These are phyloP conservation scores for Auxenochlorella pyrenoidosa DNA, from an alignment of 139 green algal genomes.

Conservation along the genomic window DNA sequence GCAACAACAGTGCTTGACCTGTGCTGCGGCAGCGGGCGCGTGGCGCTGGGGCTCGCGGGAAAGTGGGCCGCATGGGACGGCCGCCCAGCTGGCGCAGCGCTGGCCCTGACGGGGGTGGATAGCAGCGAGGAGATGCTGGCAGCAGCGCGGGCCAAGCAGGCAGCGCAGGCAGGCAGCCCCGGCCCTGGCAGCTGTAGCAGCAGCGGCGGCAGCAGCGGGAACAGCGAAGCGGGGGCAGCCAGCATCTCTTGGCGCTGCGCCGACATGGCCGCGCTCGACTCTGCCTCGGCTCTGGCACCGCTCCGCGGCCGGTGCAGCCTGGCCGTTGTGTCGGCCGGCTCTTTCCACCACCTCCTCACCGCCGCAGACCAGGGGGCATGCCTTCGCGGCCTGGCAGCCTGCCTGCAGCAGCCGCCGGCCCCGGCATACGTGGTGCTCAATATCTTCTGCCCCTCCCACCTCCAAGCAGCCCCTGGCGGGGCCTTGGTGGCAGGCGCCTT, in stretches of 20 bases:
- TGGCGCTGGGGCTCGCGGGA: not conserved
- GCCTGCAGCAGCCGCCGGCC: not conserved
- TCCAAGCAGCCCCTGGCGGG: not conserved
- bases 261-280: not conserved
- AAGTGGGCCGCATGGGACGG: not conserved
- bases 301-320: not conserved
- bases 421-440: not conserved
- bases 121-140: slow-evolving; percentile 22
- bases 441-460: not conserved
- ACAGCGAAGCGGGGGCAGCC: too few species aligned
- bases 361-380: not conserved
- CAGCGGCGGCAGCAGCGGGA: not conserved
- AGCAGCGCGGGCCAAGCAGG: not conserved
- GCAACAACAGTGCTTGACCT: not conserved
- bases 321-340: not conserved
- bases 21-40: slow-evolving; percentile 14
- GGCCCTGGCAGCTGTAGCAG: too few species aligned
- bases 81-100: not conserved
- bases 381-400: slow-evolving; percentile 1
- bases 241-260: not conserved
- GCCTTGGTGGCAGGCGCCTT: not conserved
- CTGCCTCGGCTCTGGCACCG: too few species aligned
- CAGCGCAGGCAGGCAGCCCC: not conserved
- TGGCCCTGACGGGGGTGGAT: not conserved
- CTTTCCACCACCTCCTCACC: slow-evolving; percentile 18